Conservation (phyloP, 345 rosid genomes). For the Toxicodendron radicans region DNA sequence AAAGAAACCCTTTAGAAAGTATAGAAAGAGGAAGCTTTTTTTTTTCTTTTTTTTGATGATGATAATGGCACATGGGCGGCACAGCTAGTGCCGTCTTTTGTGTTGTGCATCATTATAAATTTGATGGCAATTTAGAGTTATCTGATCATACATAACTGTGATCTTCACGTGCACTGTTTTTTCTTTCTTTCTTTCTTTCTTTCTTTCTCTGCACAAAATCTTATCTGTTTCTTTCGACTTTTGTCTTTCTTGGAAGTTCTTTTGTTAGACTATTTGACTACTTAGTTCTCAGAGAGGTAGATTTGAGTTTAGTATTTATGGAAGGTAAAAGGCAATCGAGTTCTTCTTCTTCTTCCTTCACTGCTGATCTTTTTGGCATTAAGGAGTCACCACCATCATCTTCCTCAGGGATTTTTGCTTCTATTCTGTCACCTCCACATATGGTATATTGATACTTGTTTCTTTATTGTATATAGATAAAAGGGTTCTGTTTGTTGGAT, state of each 20-base stretch:
- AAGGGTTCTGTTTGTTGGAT: neutral
- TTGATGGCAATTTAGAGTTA: neutral
- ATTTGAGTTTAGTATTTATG: constrained; percentile 30
- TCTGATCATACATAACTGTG: neutral
- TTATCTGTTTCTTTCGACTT: constrained; percentile 7
- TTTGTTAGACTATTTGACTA: constrained; percentile 5
- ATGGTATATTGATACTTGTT: constrained; percentile 32
- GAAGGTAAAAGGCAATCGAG: constrained; percentile 47
- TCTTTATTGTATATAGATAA: neutral
- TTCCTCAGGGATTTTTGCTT: constrained; percentile 53
- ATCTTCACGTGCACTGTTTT: neutral
- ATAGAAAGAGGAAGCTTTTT: neutral
- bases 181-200: neutral
- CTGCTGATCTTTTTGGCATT: constrained; percentile 65
- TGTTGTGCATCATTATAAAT: constrained; percentile 26
- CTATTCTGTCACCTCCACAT: constrained; percentile 65
- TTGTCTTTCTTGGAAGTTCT: neutral
- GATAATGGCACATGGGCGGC: constrained; percentile 43
- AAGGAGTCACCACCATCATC: constrained; percentile 52
- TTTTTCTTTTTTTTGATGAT: neutral
- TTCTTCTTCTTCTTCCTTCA: constrained; percentile 48
- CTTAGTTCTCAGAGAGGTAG: neutral
- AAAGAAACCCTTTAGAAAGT: neutral
- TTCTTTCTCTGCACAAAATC: constrained; percentile 4
- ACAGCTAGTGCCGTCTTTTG: constrained; percentile 23